These are phyloP conservation scores for Lathyrus oleraceus DNA, from an alignment of 306 rosid genomes.

Conservation along the genomic window DNA sequence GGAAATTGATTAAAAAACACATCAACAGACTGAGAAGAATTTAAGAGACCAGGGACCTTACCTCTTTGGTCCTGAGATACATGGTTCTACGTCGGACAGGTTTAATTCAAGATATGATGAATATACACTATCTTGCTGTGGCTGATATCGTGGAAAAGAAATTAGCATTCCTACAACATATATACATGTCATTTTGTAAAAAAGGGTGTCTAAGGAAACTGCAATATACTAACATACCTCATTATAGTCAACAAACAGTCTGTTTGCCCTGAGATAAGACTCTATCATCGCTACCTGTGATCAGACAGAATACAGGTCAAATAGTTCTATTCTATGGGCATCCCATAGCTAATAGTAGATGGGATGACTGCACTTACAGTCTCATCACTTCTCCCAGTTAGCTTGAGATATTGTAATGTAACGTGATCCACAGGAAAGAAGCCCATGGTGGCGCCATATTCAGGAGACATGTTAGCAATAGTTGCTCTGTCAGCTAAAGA, in stretches of 20 bases:
- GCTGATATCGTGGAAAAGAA: slow-evolving; percentile 52
- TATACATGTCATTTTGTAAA: slow-evolving; percentile 2
- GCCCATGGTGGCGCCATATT: slow-evolving; percentile 99
- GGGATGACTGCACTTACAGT: slow-evolving; percentile 55
- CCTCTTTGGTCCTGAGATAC: slow-evolving; percentile 98
- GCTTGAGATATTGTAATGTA: slow-evolving; percentile 89
- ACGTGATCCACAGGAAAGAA: slow-evolving; percentile 96
- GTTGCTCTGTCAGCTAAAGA: slow-evolving; percentile 98
- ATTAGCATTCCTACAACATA: slow-evolving; percentile 35
- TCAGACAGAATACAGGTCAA: slow-evolving; percentile 38
- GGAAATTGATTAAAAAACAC: slow-evolving; percentile 18
- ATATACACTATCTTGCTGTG: slow-evolving; percentile 84
- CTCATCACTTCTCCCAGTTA: slow-evolving; percentile 93
- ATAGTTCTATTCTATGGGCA: slow-evolving; percentile 27
- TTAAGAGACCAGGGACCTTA: slow-evolving; percentile 29
- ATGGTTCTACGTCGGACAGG: slow-evolving; percentile 80
- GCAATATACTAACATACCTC: slow-evolving; percentile 51
- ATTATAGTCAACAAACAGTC: slow-evolving; percentile 83
- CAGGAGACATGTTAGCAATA: slow-evolving; percentile 99
- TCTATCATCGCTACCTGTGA: slow-evolving; percentile 87
- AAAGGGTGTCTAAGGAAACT: not conserved
- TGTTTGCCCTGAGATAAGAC: slow-evolving; percentile 92
- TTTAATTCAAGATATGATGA: slow-evolving; percentile 87
- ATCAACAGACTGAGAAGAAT: slow-evolving; percentile 4
- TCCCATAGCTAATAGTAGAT: slow-evolving; percentile 30